Evolutionary conservation across 306 rosid species (phyloP).

Genomic region (Mucuna pruriens): DNA sequence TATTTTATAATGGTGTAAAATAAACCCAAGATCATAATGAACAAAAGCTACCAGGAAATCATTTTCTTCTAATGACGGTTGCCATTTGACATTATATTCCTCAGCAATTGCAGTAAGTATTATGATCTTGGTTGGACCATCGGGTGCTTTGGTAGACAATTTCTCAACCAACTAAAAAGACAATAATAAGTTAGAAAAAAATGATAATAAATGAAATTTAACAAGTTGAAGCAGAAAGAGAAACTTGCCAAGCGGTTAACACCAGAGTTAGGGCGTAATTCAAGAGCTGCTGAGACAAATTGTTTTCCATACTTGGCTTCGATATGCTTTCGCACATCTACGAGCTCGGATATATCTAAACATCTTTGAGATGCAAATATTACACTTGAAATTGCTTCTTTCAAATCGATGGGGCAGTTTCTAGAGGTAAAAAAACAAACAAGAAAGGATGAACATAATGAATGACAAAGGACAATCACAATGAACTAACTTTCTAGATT

Average conservation of each 20-base stretch:
- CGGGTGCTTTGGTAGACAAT: conserved; percentile 72
- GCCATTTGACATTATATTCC: conserved; percentile 73
- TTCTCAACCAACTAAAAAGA: conserved; percentile 70
- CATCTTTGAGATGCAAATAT: conserved; percentile 79
- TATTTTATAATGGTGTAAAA: neutral
- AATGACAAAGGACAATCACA: neutral
- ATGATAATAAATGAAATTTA: neutral
- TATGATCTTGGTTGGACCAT: conserved; percentile 62
- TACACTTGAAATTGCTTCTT: conserved; percentile 76
- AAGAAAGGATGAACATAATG: neutral
- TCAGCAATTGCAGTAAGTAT: conserved; percentile 65
- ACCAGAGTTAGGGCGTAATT: conserved; percentile 77
- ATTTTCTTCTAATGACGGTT: conserved; percentile 53
- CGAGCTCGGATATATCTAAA: conserved; percentile 67
- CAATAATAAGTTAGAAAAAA: conserved; percentile 19
- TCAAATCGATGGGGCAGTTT: conserved; percentile 72
- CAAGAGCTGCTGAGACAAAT: conserved; percentile 61
- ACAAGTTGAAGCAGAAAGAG: neutral
- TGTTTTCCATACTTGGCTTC: conserved; percentile 73
- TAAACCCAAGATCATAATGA: neutral
- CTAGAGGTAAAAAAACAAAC: conserved; percentile 33
- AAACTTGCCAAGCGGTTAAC: conserved; percentile 72
- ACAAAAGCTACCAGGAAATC: conserved; percentile 49
- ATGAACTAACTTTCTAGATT: neutral
- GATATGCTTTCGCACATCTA: conserved; percentile 59